These are phyloP conservation scores for Astraeus odoratus DNA, from an alignment of 768 basidiomycete genomes.

Conservation along the genomic window DNA sequence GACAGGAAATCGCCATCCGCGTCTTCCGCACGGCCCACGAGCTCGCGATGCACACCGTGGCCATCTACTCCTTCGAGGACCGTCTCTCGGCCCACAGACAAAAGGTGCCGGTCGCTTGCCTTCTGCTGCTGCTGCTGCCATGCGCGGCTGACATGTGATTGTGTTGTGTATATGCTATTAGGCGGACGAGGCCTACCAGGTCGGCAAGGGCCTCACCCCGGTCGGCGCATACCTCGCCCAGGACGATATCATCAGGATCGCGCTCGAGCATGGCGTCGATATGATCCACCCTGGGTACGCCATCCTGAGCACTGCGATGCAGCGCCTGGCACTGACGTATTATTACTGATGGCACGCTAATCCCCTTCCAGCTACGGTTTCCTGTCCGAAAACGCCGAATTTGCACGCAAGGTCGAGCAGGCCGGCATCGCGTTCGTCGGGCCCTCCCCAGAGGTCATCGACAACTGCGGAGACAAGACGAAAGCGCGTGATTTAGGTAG, in stretches of 20 bases:
- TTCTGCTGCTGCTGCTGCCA: constrained; percentile 23
- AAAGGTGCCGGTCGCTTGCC: constrained; percentile 53
- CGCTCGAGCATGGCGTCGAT: constrained; percentile 97
- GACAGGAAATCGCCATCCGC: constrained; percentile 95
- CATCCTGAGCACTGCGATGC: constrained; percentile 2
- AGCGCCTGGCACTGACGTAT: too few relatives aligned
- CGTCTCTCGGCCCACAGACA: constrained; percentile 95
- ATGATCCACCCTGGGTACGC: constrained; percentile 98
- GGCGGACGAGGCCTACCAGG: constrained; percentile 98
- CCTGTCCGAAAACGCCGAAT: constrained; percentile 93
- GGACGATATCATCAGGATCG: constrained; percentile 93
- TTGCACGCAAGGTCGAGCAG: constrained; percentile 97
- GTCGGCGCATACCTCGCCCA: constrained; percentile 97
- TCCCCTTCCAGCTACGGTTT: constrained; percentile 74
- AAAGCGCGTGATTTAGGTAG: constrained; percentile 87
- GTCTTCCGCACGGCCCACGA: constrained; percentile 99
- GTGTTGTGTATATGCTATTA: too few relatives aligned
- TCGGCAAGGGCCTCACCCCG: constrained; percentile 92
- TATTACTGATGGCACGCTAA: too few relatives aligned
- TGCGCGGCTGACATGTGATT: constrained; percentile 8
- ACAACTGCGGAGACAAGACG: constrained; percentile 97
- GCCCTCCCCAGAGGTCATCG: constrained; percentile 92
- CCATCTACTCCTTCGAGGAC: constrained; percentile 97
- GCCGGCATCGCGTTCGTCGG: constrained; percentile 97
- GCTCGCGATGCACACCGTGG: constrained; percentile 97